A percentile compares a stretch with the other conserved stretches of the same genome.
These are phyloP conservation scores for Blastomyces percursus DNA, from an alignment of 2,329 filamentous ascomycete genomes.

Conservation along the genomic window DNA sequence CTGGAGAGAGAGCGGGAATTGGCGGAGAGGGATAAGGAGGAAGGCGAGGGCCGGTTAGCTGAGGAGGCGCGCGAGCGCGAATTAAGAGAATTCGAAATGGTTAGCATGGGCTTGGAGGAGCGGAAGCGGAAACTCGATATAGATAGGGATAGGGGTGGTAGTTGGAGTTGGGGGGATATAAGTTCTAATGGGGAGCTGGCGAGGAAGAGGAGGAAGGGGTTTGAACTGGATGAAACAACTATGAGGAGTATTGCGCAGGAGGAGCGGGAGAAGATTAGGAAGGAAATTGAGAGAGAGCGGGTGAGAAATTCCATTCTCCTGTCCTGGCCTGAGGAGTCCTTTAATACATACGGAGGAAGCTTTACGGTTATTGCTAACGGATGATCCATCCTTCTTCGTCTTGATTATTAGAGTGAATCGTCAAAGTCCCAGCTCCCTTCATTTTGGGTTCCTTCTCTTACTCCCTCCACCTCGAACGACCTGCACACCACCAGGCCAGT, in stretches of 20 bases:
- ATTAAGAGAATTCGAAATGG: conserved; percentile 70
- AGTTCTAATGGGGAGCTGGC: conserved; percentile 35
- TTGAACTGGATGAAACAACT: conserved; percentile 68
- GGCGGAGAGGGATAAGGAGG: conserved; percentile 50
- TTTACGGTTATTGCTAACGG: neutral
- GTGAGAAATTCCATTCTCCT: conserved; percentile 27
- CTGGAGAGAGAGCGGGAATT: conserved; percentile 55
- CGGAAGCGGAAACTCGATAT: conserved; percentile 23
- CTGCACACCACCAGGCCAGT: conserved; percentile 48
- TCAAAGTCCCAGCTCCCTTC: conserved; percentile 62
- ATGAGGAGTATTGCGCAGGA: conserved; percentile 57
- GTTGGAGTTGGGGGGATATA: conserved; percentile 18
- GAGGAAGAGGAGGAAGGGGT: conserved; percentile 59
- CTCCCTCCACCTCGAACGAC: conserved; percentile 52
- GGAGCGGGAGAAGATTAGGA: conserved; percentile 59
- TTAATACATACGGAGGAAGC: neutral
- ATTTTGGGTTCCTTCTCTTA: conserved; percentile 87
- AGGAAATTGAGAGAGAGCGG: conserved; percentile 62
- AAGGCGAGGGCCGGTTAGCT: conserved; percentile 50
- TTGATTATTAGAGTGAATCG: conserved; percentile 37
- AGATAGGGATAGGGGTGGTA: conserved; percentile 19
- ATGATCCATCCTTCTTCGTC: neutral
- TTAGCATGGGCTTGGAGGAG: conserved; percentile 56
- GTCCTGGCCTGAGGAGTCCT: neutral
- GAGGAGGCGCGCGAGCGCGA: conserved; percentile 60